Evolutionary conservation across 148 eudicot species (phyloP), one percentile per base, ranked within the genome.

Genomic region (Euryodendron excelsum): DNA sequence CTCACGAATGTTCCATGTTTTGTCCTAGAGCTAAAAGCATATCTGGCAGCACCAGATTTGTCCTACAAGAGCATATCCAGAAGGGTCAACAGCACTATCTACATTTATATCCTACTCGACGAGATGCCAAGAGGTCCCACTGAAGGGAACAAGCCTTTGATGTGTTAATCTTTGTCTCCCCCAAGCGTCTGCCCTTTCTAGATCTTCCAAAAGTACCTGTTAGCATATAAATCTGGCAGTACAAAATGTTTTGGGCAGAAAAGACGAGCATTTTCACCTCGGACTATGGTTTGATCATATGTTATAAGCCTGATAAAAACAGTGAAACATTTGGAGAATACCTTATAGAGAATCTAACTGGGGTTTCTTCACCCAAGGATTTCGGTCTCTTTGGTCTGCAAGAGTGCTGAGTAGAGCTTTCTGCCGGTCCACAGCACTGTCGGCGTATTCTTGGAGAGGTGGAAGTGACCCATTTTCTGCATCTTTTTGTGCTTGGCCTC

Each of bases 361-460:
- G 2, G 85, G 89, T 82, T 80, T 87, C 81, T 88, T 89, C 21
- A 84, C 75, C 12, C 68, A 62, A 53, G 55, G 50, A 31, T 71
- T 86, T 61, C 72, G 79, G 31, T 71, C 87, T 55, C 79, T 88
- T 78, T 76, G 91, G 53, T 79, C 86, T 75, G 84, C 89, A 37
- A 86, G 69, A 58, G 74, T 79, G 60, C 81, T 85, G 17, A 74
- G 70, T 37, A 92, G 80, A 78, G 88, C 75, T 68, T 78, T 85
- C 44, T 70, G 88, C 60, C 98, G 81, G 75, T 79, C 81, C 36
- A 45, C 45, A 58, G 95, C 99, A 75, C 94, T 82, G 69, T 86
- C 91, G 2, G 82, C 81, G 73, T 96, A 96, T 72, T 90, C 97
- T 34, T 72, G 78, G n/a, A 88, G 81, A 74, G 97, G 95, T 31